Evolutionary conservation across 371 early-diverging fungal species (phyloP), one percentile per base, ranked within the genome.

Genomic region (Mortierella sp.): DNA sequence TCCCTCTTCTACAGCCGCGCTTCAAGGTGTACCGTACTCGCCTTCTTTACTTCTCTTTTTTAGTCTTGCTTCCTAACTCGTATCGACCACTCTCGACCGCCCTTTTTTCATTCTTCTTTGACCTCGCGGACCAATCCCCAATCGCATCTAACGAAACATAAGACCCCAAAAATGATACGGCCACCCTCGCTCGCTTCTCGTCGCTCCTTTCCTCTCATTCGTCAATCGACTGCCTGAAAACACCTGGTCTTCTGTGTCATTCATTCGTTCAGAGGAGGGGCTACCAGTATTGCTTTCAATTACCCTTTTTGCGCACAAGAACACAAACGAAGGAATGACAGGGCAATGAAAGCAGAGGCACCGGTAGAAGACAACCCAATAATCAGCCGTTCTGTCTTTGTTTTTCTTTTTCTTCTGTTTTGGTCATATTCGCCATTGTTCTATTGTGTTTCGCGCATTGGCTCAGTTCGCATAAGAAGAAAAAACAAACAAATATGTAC

Each of bases 391-490:
- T 54, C 50, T 53, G 24, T 13, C 43, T 40, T 55, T 10, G 28
- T 26, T 34, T 34, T 28, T 59, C 31, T 16, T 31, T 61, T 16
- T 31, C 19, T 13, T 61, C 31, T 31, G 14, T 61, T 14, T 50
- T 50, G 16, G 50, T 16, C 16, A 14, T 50, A 50, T 50, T 50
- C 16, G 31, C 61, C 28, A 61, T 61, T 31, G 61, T 61, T 61
- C 61, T 61, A 61, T 31, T 61, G 61, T 31, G 31, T 19, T 19
- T 61, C 61, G 16, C 61, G 34, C 61, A 61, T 61, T 61, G 61
- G 14, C 28, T 31, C 16, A 61, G 13, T 6, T 31, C 16, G 31
- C 16, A 61, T 31, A 61, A 11, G 34, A 31, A 31, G 16, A 2
- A 2, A 61, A 5, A 31, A 26, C 28, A 61, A 61, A 28, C 28